phyloP scores from a whole-genome alignment of 768 basidiomycete species.

The Calocybe cyanea region DNA sequence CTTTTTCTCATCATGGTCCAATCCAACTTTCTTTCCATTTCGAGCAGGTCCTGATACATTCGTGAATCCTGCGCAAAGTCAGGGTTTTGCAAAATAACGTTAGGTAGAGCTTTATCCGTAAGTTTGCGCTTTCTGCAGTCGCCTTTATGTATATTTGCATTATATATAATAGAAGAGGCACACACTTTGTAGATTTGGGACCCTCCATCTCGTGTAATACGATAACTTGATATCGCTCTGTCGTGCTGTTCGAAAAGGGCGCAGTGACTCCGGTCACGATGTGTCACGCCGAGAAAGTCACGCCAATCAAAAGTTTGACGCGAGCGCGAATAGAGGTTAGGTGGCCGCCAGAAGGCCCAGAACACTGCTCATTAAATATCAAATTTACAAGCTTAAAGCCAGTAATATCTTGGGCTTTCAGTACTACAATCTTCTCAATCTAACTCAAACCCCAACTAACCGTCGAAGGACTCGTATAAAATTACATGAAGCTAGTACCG shows the following conservation, averaged over 20 bases:
- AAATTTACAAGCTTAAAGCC: not conserved
- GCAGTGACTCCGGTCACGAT: not conserved
- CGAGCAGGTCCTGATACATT: constrained; percentile 83
- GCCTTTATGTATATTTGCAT: not conserved
- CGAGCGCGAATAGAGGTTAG: not conserved
- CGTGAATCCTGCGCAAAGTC: constrained; percentile 77
- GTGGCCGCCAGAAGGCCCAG: not conserved
- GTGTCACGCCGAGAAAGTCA: not conserved
- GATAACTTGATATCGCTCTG: not conserved
- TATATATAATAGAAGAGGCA: not conserved
- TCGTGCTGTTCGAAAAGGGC: not conserved
- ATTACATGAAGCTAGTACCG: not conserved
- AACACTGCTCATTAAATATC: not conserved
- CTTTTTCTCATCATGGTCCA: constrained; percentile 93
- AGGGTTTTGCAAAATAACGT: constrained; percentile 68
- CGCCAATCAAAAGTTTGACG: not conserved
- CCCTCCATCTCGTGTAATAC: constrained; percentile 30
- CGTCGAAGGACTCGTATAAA: not conserved
- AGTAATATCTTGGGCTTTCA: not conserved
- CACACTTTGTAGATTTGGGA: constrained; percentile 35
- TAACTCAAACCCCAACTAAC: not conserved
- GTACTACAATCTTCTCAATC: not conserved
- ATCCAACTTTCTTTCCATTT: constrained; percentile 88
- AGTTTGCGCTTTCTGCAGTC: constrained; percentile 68
- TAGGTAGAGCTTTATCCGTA: constrained; percentile 75